Evolutionary conservation across 257 asterid species (phyloP).

Genomic region (Ilex aquifolium): DNA sequence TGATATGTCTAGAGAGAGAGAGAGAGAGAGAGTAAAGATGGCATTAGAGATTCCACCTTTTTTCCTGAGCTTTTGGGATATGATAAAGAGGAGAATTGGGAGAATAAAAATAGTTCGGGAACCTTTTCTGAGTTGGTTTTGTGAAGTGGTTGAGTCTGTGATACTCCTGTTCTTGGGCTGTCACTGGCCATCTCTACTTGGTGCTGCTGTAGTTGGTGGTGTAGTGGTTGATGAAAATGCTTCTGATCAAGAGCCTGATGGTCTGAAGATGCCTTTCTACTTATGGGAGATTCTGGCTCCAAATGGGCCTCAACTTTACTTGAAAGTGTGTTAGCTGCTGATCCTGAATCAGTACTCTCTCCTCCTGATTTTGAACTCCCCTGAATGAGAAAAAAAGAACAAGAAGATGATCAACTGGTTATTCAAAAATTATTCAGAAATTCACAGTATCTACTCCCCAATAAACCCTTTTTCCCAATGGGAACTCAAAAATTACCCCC

Average conservation of each 20-base stretch:
- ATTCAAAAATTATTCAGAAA: constrained; percentile 16
- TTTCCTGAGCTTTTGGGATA: constrained; percentile 30
- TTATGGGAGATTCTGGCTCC: constrained; percentile 67
- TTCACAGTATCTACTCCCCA: not conserved
- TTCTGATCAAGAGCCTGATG: constrained; percentile 22
- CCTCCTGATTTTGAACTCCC: constrained; percentile 84
- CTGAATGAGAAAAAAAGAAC: constrained; percentile 23
- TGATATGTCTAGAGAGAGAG: constrained; percentile 4
- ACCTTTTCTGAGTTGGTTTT: constrained; percentile 63
- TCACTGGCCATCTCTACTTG: constrained; percentile 42
- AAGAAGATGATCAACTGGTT: constrained; percentile 26
- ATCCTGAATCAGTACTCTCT: constrained; percentile 73
- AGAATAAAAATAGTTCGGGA: not conserved
- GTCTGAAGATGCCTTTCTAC: constrained; percentile 34
- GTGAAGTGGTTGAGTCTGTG: constrained; percentile 30
- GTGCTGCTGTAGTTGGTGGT: constrained; percentile 17
- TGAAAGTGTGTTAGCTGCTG: constrained; percentile 65
- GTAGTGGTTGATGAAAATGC: constrained; percentile 27
- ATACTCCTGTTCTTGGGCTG: constrained; percentile 27
- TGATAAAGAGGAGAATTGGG: constrained; percentile 9
- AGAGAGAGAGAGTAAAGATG: not conserved
- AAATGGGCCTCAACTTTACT: constrained; percentile 35
- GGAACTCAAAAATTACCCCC: not conserved
- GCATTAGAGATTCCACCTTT: constrained; percentile 24
- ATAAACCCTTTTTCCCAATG: not conserved